Conservation (phyloP, 225 moss, liverwort and hornwort genomes). For the Asterella californica region DNA sequence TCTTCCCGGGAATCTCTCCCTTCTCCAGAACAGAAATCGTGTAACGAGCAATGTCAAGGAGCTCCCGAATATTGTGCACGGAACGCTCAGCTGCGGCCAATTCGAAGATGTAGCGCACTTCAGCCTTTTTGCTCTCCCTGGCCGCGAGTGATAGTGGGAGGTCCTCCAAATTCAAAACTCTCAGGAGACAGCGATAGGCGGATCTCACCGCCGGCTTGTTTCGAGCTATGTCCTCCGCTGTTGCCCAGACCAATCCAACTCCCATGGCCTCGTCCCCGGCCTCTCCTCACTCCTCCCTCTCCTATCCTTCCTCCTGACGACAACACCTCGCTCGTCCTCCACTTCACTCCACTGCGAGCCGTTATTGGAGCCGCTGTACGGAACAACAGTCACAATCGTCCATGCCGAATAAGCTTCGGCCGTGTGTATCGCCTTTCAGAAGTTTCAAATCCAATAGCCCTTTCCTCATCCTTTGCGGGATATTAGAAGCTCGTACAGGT, state of each 20-base stretch:
- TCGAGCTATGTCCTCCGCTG: slow-evolving; percentile 62
- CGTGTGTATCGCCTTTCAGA: too few species aligned
- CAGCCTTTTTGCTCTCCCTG: slow-evolving; percentile 50
- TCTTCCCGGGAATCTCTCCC: slow-evolving; percentile 34
- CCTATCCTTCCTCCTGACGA: neutral
- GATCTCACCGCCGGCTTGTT: slow-evolving; percentile 63
- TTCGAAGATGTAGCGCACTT: slow-evolving; percentile 63
- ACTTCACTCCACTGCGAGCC: neutral
- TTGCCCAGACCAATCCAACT: slow-evolving; percentile 62
- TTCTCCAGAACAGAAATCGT: slow-evolving; percentile 20
- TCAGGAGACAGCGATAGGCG: slow-evolving; percentile 58
- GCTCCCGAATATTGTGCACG: slow-evolving; percentile 63
- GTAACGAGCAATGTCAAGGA: slow-evolving; percentile 56
- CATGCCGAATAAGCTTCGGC: too few species aligned
- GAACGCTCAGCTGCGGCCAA: slow-evolving; percentile 65
- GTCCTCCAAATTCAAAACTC: slow-evolving; percentile 58
- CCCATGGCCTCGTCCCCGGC: slow-evolving; percentile 36
- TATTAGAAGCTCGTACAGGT: too few species aligned
- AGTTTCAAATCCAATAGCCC: too few species aligned
- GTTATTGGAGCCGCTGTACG: too few species aligned
- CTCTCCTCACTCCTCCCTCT: neutral
- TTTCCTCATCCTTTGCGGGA: too few species aligned
- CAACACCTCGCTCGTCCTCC: neutral
- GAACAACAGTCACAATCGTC: too few species aligned
- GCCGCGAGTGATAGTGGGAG: slow-evolving; percentile 63